Base-by-base conservation (phyloP, 1,139 yeast genomes). In the Candida freyschussii region DNA sequence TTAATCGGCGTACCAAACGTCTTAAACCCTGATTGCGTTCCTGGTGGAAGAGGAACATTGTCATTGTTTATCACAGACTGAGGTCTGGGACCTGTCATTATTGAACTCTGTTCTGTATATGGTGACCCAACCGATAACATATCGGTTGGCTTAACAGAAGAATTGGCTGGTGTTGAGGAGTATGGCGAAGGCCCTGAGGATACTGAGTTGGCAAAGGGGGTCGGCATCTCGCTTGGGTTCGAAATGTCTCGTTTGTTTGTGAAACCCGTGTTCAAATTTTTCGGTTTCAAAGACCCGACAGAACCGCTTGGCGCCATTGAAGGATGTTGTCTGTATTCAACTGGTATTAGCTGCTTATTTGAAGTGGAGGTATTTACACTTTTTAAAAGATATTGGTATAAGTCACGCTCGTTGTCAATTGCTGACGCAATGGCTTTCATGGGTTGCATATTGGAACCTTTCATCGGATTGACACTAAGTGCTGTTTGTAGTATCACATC, bases 1-100 rank as follows among this genome's bases (percentile, higher is more conserved):
- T 83, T 94, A 14, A 91, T 67, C 0, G 94, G 78, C 0, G 78
- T 76, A 0, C 96, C 96, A 62, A 83, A 89, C 0, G 89, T 80
- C 12, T 78, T 78, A 42, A 75, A 75, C 14, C 54, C 43, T 16
- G 49, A 39, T 12, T 46, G 57, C 4, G 58, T 55, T 1, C 65
- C 66, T 36, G 60, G 58, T 30, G 65, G 57, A 47, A 62, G 40
- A 36, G 60, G 50, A 4, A 53, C 55, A 27, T 48, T 54, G 12
- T 45, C 48, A 20, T 40, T 48, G 30, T 44, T 46, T 7, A 48
- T 44, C 24, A 48, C 45, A 7, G 56, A 51, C 27, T 65, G 52
- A 4, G 70, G 56, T 45, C 65, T 65, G 21, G 72, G 72, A 0
- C 73, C 75, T 30, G 63, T 67, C 26, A 40, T 15, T 13, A 40